Conservation (phyloP, 371 early-diverging fungal species). For the Syncephalastrum sp. region DNA sequence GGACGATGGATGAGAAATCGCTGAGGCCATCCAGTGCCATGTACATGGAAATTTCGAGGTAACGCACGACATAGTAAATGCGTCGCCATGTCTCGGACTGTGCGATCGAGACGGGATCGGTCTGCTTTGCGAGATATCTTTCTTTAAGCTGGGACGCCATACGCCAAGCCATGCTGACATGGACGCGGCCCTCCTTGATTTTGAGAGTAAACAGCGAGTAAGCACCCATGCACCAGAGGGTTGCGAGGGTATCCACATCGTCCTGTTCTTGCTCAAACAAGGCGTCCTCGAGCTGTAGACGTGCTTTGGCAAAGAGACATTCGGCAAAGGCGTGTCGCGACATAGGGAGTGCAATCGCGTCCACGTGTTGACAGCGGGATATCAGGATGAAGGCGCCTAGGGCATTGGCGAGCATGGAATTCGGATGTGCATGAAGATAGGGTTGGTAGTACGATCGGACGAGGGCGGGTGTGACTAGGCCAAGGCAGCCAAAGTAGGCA, state of each 20-base stretch:
- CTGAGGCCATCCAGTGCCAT: background rate
- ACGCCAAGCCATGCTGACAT: conserved; percentile 35
- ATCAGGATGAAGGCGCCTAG: conserved; percentile 24
- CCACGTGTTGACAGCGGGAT: conserved; percentile 31
- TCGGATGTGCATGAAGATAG: conserved; percentile 17
- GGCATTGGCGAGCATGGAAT: conserved; percentile 30
- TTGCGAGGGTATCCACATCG: conserved; percentile 20
- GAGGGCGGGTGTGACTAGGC: conserved; percentile 21
- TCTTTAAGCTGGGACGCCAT: conserved; percentile 33
- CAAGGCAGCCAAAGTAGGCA: conserved; percentile 27
- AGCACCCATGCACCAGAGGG: conserved; percentile 26
- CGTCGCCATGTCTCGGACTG: conserved; percentile 31
- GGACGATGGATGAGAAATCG: background rate
- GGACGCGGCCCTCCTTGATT: conserved; percentile 32
- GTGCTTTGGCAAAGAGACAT: conserved; percentile 27
- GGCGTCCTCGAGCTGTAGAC: conserved; percentile 22
- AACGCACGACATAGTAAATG: conserved; percentile 25
- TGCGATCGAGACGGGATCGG: too few species aligned
- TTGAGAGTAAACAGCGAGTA: conserved; percentile 21
- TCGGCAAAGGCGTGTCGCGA: conserved; percentile 24
- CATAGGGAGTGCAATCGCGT: background rate
- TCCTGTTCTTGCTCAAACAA: conserved; percentile 32
- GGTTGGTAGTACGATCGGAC: conserved; percentile 23
- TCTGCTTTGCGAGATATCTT: conserved; percentile 12
- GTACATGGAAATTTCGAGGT: conserved; percentile 10